Evolutionary conservation across 2,329 filamentous ascomycete species (phyloP).

Genomic region (Claviceps spartinae): DNA sequence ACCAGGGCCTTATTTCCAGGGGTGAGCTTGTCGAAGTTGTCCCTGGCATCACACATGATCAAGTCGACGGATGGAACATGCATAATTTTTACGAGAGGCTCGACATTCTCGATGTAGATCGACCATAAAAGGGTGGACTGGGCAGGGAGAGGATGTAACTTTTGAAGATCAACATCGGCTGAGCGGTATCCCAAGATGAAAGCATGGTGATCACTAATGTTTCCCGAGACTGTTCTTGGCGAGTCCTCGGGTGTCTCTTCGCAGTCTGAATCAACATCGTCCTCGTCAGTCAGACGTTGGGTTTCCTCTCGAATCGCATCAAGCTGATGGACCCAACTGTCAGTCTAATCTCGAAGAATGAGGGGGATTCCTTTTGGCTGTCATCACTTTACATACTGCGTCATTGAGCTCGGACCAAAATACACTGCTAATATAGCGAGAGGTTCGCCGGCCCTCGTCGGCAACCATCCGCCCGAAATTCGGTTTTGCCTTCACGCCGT

Average conservation of each 20-base stretch:
- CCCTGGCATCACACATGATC: conserved; percentile 46
- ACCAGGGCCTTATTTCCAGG: conserved; percentile 47
- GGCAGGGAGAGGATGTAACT: conserved; percentile 50
- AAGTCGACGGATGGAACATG: conserved; percentile 55
- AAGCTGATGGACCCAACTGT: conserved; percentile 13
- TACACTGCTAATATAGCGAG: conserved; percentile 61
- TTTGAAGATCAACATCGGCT: conserved; percentile 50
- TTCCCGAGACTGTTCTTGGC: conserved; percentile 18
- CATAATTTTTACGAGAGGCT: conserved; percentile 57
- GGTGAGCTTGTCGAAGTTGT: conserved; percentile 43
- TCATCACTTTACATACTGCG: conserved; percentile 35
- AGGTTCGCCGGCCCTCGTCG: conserved; percentile 53
- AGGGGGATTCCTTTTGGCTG: not conserved
- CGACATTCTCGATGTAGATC: conserved; percentile 59
- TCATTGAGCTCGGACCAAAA: conserved; percentile 68
- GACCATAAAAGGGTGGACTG: conserved; percentile 58
- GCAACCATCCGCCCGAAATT: conserved; percentile 57
- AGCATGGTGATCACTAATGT: conserved; percentile 45
- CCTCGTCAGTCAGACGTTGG: conserved; percentile 29
- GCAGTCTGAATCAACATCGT: conserved; percentile 37
- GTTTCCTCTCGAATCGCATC: conserved; percentile 35
- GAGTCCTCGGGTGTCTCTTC: conserved; percentile 41
- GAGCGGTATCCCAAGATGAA: conserved; percentile 65
- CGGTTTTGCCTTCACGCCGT: conserved; percentile 18
- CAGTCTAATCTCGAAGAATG: not conserved